phyloP scores from a whole-genome alignment of 106 monocot species.

The Acorus gramineus region DNA sequence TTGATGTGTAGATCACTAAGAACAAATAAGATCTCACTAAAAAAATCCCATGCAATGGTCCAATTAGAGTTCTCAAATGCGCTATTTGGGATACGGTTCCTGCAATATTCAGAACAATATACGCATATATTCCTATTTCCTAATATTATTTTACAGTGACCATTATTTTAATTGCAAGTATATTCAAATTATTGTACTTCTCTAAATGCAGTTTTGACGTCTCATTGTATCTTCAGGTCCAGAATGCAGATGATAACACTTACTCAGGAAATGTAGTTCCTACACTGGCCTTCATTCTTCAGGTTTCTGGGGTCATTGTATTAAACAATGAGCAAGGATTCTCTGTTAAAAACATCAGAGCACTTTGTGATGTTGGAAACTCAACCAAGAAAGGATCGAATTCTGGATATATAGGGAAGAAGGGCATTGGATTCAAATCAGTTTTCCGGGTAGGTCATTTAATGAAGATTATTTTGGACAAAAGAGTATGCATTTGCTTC shows the following conservation, averaged over 20 bases:
- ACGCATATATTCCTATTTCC: too few relatives aligned
- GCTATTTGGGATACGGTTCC: too few relatives aligned
- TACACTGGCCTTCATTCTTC: slow-evolving; percentile 82
- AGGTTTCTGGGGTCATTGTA: slow-evolving; percentile 56
- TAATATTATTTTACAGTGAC: too few relatives aligned
- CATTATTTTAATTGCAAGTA: too few relatives aligned
- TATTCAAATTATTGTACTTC: too few relatives aligned
- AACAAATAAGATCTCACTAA: too few relatives aligned
- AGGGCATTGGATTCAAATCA: slow-evolving; percentile 99
- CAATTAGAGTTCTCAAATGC: too few relatives aligned
- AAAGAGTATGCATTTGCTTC: background rate
- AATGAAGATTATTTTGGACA: background rate
- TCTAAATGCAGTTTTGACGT: too few relatives aligned
- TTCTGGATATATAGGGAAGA: slow-evolving; percentile 87
- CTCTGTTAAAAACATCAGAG: slow-evolving; percentile 80
- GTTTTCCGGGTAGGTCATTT: slow-evolving; percentile 81
- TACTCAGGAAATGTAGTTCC: slow-evolving; percentile 68
- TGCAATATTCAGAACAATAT: too few relatives aligned
- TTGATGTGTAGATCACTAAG: too few relatives aligned
- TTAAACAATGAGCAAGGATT: slow-evolving; percentile 92
- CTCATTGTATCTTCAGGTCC: slow-evolving; percentile 39
- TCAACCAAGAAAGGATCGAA: slow-evolving; percentile 87
- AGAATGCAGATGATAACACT: slow-evolving; percentile 96
- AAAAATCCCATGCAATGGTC: too few relatives aligned
- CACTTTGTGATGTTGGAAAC: slow-evolving; percentile 97